Base-by-base conservation (phyloP, 2,329 filamentous ascomycete genomes). In the Camillea tinctor region DNA sequence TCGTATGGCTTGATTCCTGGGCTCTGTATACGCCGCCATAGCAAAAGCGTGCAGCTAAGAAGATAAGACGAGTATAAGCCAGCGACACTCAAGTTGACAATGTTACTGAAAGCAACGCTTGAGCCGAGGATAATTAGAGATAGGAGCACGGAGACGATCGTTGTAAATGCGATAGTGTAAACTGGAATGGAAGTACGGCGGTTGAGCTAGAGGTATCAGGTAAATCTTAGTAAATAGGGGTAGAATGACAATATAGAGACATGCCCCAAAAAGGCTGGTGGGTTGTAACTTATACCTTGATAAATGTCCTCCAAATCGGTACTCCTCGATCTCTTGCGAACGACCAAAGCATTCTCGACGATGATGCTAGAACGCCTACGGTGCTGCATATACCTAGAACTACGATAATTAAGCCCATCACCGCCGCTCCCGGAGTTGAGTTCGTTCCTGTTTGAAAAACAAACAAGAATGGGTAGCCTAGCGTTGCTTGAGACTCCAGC, bases 391-490 rank as follows among this genome's bases (percentile, higher is more conserved):
- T 77, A 4, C 80, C 72, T 26, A 82, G 79, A 19, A 84, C 69
- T 3, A 84, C 75, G 2, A 85, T 71, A 19, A 86, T 76, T 4
- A 76, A 70, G 0, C 78, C 75, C 79, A 85, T 83, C 20, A 80
- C 77, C 1, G 79, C 78, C 0, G 82, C 79, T 0, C 79, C 83
- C 1, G 76, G 77, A 2, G 76, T 70, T 19, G 78, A 81, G 1
- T 77, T 72, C 1, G 82, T 81, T 1, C 79, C 79, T 40, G 84
- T 77, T 62, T 77, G 77, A 60, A 86, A 86, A 21, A 87, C 79
- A 54, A 85, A 77, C 66, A 88, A 86, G 63, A 86, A 86, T 0
- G 86, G 84, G 53, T 83, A 84, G 1, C 78, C 79, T 0, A 82
- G 83, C 0, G 76, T 75, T 0, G 77, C 78, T n/a, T n/a, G n/a